Evolutionary conservation across 1,139 yeast genomes (phyloP).

Genomic region (Candida sanyaensis): DNA sequence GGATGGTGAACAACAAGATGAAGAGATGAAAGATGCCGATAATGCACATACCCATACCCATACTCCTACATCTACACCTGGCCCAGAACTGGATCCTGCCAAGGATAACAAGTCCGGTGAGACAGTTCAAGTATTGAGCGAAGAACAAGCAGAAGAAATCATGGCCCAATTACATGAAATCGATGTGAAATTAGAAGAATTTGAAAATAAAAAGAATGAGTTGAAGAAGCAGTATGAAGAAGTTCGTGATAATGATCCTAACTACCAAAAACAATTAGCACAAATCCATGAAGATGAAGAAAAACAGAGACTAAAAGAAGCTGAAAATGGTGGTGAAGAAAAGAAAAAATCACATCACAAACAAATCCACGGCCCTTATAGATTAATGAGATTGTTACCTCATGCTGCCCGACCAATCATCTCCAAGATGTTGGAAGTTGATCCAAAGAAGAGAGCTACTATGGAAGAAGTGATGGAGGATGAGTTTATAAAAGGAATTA

Average conservation of each 20-base stretch:
- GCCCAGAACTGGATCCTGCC: slow-evolving; percentile 1
- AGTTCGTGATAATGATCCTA: slow-evolving; percentile 11
- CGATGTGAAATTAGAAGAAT: slow-evolving; percentile 40
- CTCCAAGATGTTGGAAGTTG: slow-evolving; percentile 69
- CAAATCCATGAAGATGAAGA: slow-evolving; percentile 15
- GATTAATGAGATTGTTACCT: slow-evolving; percentile 84
- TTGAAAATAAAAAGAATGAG: slow-evolving; percentile 37
- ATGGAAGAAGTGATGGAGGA: slow-evolving; percentile 67
- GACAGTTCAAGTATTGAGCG: slow-evolving; percentile 32
- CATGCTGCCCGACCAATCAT: slow-evolving; percentile 81
- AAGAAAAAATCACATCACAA: slow-evolving; percentile 38
- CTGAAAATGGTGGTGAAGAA: slow-evolving; percentile 17
- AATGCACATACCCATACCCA: slow-evolving; percentile 1
- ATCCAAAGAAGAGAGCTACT: slow-evolving; percentile 68
- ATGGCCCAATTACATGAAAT: slow-evolving; percentile 36
- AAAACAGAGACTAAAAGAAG: slow-evolving; percentile 14
- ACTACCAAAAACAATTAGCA: slow-evolving; percentile 11
- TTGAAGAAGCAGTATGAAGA: slow-evolving; percentile 35
- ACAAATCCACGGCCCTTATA: slow-evolving; percentile 77
- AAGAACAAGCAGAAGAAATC: slow-evolving; percentile 36
- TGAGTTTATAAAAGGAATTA: slow-evolving; percentile 69
- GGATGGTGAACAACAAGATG: background rate
- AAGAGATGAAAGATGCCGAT: slow-evolving; percentile 2
- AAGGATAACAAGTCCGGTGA: slow-evolving; percentile 13
- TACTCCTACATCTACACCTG: background rate